Evolutionary conservation across 2,329 filamentous ascomycete species (phyloP).

Genomic region (Colletotrichum caudatum): DNA sequence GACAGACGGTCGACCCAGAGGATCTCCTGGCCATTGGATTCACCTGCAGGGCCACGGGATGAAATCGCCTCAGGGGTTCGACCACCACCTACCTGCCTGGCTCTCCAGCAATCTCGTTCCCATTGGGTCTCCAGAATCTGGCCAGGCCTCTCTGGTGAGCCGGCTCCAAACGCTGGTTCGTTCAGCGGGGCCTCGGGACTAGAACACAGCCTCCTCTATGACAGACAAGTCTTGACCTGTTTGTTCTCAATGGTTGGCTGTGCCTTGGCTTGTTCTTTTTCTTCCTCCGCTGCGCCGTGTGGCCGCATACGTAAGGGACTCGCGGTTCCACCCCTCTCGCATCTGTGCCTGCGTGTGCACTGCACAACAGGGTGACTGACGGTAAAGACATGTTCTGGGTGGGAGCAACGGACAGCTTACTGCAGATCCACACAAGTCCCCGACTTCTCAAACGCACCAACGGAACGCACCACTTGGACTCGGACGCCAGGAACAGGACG

Average conservation of each 20-base stretch:
- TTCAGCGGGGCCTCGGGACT: constrained; percentile 17
- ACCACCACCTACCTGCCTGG: constrained; percentile 1
- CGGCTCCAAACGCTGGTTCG: neutral
- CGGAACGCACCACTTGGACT: neutral
- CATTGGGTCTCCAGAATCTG: constrained; percentile 20
- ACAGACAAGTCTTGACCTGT: neutral
- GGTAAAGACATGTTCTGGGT: neutral
- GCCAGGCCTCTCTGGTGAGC: constrained; percentile 17
- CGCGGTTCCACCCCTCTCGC: neutral
- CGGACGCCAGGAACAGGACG: constrained; percentile 22
- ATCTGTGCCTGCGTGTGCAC: neutral
- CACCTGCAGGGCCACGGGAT: constrained; percentile 18
- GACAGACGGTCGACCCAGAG: constrained; percentile 17
- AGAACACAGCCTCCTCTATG: constrained; percentile 35
- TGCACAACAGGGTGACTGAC: neutral
- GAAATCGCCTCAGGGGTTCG: constrained; percentile 30
- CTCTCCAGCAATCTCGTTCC: constrained; percentile 22
- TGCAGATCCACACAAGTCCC: constrained; percentile 18
- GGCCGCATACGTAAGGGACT: neutral
- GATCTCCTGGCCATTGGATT: constrained; percentile 30
- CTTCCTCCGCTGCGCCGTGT: neutral
- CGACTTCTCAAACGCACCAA: constrained; percentile 6
- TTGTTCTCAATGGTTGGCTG: constrained; percentile 13
- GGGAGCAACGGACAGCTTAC: neutral
- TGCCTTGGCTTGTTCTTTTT: too few species aligned